Evolutionary conservation across 371 early-diverging fungal species (phyloP).

Genomic region (Rhizomucor pusillus): DNA sequence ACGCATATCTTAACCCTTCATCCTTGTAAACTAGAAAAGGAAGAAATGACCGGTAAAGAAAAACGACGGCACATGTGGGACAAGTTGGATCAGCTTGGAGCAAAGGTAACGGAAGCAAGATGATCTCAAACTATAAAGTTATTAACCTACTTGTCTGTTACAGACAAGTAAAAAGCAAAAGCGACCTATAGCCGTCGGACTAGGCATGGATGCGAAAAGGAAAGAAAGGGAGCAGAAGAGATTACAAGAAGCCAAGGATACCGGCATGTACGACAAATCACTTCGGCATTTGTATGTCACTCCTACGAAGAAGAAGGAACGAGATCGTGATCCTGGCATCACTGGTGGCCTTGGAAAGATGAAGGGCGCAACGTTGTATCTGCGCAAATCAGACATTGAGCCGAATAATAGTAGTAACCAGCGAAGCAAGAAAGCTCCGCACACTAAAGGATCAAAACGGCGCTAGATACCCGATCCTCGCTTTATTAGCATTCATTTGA

Average conservation of each 20-base stretch:
- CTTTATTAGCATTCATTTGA: no score
- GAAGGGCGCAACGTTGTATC: slow-evolving; percentile 37
- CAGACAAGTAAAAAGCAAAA: slow-evolving; percentile 1
- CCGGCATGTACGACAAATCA: slow-evolving; percentile 46
- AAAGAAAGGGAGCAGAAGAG: slow-evolving; percentile 29
- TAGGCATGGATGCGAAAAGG: slow-evolving; percentile 31
- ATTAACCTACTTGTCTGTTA: no score
- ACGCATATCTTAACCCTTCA: neutral
- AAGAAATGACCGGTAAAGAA: slow-evolving; percentile 45
- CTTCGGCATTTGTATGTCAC: slow-evolving; percentile 41
- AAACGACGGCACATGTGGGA: slow-evolving; percentile 36
- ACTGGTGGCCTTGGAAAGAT: slow-evolving; percentile 41
- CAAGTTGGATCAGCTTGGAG: slow-evolving; percentile 40
- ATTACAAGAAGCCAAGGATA: slow-evolving; percentile 45
- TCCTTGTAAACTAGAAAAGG: slow-evolving; percentile 24
- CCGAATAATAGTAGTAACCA: slow-evolving; percentile 24
- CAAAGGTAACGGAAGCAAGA: slow-evolving; percentile 22
- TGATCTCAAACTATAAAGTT: neutral
- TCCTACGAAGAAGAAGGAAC: slow-evolving; percentile 24
- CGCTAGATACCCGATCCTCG: no score
- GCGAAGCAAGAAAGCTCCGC: slow-evolving; percentile 1
- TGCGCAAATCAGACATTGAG: slow-evolving; percentile 7
- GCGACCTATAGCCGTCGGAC: slow-evolving; percentile 26
- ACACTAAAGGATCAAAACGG: no score
- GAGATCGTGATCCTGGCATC: slow-evolving; percentile 43